Evolutionary conservation across 345 rosid species (phyloP).

Genomic region (Populus euphratica): DNA sequence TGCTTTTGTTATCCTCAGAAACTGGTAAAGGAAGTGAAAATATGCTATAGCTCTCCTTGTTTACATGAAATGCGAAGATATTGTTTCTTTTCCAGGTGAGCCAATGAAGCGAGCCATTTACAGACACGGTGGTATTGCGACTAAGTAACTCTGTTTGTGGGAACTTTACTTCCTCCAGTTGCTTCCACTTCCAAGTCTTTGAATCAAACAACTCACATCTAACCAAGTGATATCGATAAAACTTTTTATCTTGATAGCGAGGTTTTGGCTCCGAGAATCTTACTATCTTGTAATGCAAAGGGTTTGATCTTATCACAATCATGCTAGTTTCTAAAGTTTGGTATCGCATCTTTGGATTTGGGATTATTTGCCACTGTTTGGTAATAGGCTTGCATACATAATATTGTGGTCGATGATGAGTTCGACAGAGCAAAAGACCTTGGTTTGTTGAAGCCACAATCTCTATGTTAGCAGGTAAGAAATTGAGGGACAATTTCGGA

Average conservation of each 20-base stretch:
- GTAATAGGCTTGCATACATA: slow-evolving; percentile 35
- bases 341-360: slow-evolving; percentile 15
- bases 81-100: background rate
- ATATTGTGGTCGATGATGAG: background rate
- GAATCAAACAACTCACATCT: slow-evolving; percentile 22
- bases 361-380: slow-evolving; percentile 14
- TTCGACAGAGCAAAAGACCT: slow-evolving; percentile 4
- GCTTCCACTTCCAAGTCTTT: slow-evolving; percentile 5
- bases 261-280: background rate
- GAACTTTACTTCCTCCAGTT: background rate
- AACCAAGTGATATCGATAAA: background rate
- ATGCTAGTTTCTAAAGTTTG: background rate
- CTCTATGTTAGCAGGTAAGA: background rate
- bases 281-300: slow-evolving; percentile 18
- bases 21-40: background rate
- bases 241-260: background rate
- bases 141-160: background rate
- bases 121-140: background rate
- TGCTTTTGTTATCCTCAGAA: no score
- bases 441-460: background rate
- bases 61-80: background rate
- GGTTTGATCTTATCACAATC: slow-evolving; percentile 15
- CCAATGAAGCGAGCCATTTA: slow-evolving; percentile 7
- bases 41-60: background rate
- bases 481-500: background rate